A percentile compares a stretch with the other conserved stretches of the same genome.
Conservation (phyloP, 116 monocot genomes). For the Iris pallida region DNA sequence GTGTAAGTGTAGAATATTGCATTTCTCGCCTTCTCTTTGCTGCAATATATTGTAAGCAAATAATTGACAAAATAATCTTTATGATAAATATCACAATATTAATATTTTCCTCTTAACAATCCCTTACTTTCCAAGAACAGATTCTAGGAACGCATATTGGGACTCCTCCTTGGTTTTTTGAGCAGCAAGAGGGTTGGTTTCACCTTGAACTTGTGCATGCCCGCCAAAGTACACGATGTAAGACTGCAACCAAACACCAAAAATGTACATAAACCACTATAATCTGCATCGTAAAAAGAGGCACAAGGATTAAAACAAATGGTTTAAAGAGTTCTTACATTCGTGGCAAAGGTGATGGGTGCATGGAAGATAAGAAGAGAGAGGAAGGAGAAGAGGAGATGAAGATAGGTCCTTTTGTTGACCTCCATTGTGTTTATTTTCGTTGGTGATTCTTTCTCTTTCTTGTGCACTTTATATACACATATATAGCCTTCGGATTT, state of each 20-base stretch:
- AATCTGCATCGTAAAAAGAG: neutral
- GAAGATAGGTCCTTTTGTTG: neutral
- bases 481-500: too few species aligned
- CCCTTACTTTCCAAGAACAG: slow-evolving; percentile 28
- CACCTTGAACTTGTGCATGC: slow-evolving; percentile 9
- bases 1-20: slow-evolving; percentile 69
- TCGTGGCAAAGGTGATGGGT: slow-evolving; percentile 1
- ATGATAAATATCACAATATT: neutral
- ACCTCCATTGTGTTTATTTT: neutral
- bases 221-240: slow-evolving; percentile 45
- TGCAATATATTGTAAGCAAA: slow-evolving; percentile 8
- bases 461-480: neutral
- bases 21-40: slow-evolving; percentile 44
- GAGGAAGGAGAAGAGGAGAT: neutral
- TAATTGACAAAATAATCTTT: neutral
- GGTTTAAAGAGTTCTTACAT: too few species aligned
- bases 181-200: neutral
- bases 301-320: neutral
- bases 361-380: slow-evolving; percentile 6
- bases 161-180: neutral
- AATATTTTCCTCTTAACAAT: neutral
- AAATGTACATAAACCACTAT: neutral
- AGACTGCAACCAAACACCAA: slow-evolving; percentile 13
- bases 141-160: slow-evolving; percentile 26
- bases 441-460: neutral